phyloP scores from a whole-genome alignment of 257 asterid genomes.

The Jasminum sambac region DNA sequence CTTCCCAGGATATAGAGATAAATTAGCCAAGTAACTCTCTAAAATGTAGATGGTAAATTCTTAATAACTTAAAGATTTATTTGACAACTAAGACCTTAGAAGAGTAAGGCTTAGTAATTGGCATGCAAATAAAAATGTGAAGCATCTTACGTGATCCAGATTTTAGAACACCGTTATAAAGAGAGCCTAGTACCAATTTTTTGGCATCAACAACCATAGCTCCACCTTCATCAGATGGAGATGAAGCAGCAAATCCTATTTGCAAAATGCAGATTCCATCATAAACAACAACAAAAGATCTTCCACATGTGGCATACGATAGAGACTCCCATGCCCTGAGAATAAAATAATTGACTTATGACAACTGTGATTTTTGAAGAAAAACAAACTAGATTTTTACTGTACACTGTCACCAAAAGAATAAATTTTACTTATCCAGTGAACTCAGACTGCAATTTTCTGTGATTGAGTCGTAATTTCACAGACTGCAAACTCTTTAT shows the following conservation, averaged over 20 bases:
- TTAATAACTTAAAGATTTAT: conserved; percentile 13
- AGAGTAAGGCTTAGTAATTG: not conserved
- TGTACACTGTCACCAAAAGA: not conserved
- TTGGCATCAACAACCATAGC: conserved; percentile 56
- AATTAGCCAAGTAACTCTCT: conserved; percentile 97
- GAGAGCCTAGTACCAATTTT: conserved; percentile 71
- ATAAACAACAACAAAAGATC: conserved; percentile 72
- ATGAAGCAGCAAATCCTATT: conserved; percentile 63
- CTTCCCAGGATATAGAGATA: conserved; percentile 92
- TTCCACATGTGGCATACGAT: conserved; percentile 80
- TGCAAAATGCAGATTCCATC: conserved; percentile 76
- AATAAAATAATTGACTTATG: not conserved
- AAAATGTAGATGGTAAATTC: conserved; percentile 33
- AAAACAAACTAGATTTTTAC: conserved; percentile 4
- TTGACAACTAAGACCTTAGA: conserved; percentile 12
- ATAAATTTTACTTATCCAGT: conserved; percentile 3
- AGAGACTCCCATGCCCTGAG: conserved; percentile 93
- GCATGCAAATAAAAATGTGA: conserved; percentile 20
- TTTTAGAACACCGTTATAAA: conserved; percentile 56
- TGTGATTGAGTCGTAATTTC: not conserved
- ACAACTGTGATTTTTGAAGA: not conserved
- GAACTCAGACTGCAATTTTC: no score
- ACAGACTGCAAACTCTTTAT: not conserved
- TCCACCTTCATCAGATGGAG: conserved; percentile 37
- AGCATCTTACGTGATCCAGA: conserved; percentile 80